phyloP scores from a whole-genome alignment of 192 early-diverging fungal genomes.

The Jimgerdemannia flammicorona region DNA sequence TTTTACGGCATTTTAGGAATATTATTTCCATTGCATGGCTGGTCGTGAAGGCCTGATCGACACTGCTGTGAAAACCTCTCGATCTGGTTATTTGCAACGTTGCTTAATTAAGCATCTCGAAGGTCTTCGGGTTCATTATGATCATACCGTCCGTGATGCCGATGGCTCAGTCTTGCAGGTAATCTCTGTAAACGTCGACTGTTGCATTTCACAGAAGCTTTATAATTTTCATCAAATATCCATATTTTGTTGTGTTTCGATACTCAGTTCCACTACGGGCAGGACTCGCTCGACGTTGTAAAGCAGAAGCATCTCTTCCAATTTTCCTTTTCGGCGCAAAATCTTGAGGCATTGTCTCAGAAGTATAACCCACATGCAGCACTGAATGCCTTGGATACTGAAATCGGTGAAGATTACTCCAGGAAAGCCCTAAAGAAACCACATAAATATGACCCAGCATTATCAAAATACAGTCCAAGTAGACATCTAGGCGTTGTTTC shows the following conservation, averaged over 20 bases:
- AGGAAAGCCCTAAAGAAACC: slow-evolving; percentile 77
- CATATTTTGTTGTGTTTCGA: not conserved
- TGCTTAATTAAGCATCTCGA: slow-evolving; percentile 99
- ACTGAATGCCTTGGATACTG: slow-evolving; percentile 62
- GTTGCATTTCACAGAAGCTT: too few relatives aligned
- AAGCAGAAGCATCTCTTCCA: slow-evolving; percentile 88
- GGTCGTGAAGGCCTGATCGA: slow-evolving; percentile 99
- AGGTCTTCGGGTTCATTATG: slow-evolving; percentile 92
- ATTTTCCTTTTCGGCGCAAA: slow-evolving; percentile 93
- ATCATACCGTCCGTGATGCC: slow-evolving; percentile 93
- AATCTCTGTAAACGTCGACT: not conserved
- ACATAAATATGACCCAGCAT: slow-evolving; percentile 69
- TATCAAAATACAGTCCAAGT: slow-evolving; percentile 78
- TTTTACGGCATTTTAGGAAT: slow-evolving; percentile 34
- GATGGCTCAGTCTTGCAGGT: slow-evolving; percentile 82
- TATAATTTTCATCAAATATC: not conserved
- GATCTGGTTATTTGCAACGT: slow-evolving; percentile 98
- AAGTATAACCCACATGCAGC: slow-evolving; percentile 77
- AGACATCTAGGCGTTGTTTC: slow-evolving; percentile 85
- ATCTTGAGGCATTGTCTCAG: slow-evolving; percentile 75
- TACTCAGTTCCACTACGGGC: slow-evolving; percentile 95
- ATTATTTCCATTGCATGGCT: slow-evolving; percentile 95
- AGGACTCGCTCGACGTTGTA: slow-evolving; percentile 94
- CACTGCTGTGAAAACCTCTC: slow-evolving; percentile 99
- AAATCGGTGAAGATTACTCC: slow-evolving; percentile 66